Percentiles rank a stretch among this genome's conserved stretches.
Evolutionary conservation across 163 green algal species (phyloP).

Genomic region (Scenedesmus sp.): DNA sequence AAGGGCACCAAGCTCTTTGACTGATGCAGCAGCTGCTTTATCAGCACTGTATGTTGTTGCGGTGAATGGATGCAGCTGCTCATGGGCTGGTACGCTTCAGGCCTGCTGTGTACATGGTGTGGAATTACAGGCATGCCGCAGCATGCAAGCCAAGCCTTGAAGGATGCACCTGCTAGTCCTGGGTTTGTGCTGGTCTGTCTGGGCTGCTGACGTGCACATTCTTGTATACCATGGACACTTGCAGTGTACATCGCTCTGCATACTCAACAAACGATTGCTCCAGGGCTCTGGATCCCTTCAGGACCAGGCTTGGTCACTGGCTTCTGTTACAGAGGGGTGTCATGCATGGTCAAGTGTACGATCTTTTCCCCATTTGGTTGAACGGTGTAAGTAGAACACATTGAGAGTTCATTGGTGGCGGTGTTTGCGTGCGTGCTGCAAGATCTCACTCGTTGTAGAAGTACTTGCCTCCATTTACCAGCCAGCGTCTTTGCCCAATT

Average conservation of each 20-base stretch:
- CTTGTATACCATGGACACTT: background rate
- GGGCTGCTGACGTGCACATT: background rate
- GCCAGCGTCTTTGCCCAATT: background rate
- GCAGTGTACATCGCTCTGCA: no score
- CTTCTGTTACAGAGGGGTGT: background rate
- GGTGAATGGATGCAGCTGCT: no score
- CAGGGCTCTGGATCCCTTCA: background rate
- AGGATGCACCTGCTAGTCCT: background rate
- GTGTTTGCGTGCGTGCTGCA: background rate
- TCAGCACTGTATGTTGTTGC: background rate
- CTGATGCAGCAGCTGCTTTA: conserved; percentile 35
- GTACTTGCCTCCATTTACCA: background rate
- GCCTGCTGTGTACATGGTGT: background rate
- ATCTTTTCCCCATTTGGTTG: background rate
- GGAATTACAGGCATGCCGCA: background rate
- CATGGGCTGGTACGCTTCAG: background rate
- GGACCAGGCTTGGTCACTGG: background rate
- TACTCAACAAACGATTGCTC: background rate
- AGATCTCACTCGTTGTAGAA: background rate
- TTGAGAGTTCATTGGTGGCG: background rate
- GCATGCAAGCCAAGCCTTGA: background rate
- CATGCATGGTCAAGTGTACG: background rate
- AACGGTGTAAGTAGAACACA: background rate
- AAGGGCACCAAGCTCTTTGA: conserved; percentile 83
- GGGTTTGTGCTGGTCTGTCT: background rate